These are phyloP conservation scores for Aquilaria agallochum DNA, from an alignment of 441 rosid species.

Conservation along the genomic window DNA sequence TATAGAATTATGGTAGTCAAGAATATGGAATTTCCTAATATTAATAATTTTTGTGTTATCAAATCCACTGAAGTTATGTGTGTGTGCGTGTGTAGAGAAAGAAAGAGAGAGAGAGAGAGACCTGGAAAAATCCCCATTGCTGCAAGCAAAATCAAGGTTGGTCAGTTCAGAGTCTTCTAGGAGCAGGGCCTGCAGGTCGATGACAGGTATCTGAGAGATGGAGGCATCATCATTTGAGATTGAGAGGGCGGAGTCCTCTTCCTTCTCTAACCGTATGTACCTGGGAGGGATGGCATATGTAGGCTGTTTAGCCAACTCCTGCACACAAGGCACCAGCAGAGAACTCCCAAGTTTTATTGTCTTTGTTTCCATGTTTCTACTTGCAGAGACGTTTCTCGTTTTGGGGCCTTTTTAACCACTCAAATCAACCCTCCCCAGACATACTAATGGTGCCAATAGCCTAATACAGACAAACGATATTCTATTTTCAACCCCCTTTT, in stretches of 20 bases:
- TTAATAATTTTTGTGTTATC: no score
- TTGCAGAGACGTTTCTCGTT: no score
- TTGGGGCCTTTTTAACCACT: no score
- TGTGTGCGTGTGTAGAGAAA: no score
- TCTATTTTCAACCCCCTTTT: not conserved
- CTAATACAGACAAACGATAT: not conserved
- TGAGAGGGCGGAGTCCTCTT: no score
- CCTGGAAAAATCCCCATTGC: conserved; percentile 31
- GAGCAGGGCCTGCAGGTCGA: conserved; percentile 10
- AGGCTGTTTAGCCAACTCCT: no score
- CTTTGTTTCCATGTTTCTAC: conserved; percentile 10
- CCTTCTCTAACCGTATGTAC: no score
- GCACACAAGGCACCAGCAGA: conserved; percentile 6
- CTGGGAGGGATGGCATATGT: no score
- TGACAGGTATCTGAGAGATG: conserved; percentile 7
- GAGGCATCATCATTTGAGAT: not conserved
- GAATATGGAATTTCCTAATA: not conserved
- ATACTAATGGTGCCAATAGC: no score
- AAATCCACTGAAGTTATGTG: no score
- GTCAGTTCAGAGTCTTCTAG: conserved; percentile 1
- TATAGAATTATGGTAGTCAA: not conserved
- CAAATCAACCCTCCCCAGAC: no score
- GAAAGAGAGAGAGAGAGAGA: not conserved
- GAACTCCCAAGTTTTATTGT: conserved; percentile 13
- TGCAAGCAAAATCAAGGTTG: no score